These are phyloP conservation scores for Pseudopyricularia javanii DNA, from an alignment of 2,329 filamentous ascomycete species.

Conservation along the genomic window DNA sequence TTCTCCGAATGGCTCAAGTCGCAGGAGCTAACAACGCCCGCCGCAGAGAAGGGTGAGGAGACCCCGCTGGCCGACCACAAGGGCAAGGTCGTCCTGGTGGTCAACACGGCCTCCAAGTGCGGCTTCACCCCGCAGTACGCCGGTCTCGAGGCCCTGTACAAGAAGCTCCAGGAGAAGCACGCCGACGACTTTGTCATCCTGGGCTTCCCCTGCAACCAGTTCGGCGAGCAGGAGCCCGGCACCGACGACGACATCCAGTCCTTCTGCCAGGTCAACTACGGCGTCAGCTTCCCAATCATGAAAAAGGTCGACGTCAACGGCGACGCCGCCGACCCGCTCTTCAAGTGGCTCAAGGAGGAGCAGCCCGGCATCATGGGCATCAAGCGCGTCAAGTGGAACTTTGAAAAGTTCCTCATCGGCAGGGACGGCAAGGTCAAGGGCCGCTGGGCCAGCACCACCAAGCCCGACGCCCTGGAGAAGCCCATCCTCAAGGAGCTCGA, in stretches of 20 bases:
- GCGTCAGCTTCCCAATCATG: constrained; percentile 82
- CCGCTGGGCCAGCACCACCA: constrained; percentile 78
- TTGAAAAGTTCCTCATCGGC: constrained; percentile 93
- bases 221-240: constrained; percentile 81
- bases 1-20: background rate
- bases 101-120: constrained; percentile 98
- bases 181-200: constrained; percentile 71
- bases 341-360: constrained; percentile 59
- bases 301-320: constrained; percentile 94
- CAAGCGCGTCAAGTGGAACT: constrained; percentile 97
- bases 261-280: constrained; percentile 90
- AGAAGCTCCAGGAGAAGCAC: constrained; percentile 57
- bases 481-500: constrained; percentile 64
- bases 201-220: constrained; percentile 98
- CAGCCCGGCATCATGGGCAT: constrained; percentile 78
- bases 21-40: constrained; percentile 1
- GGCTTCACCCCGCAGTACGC: constrained; percentile 95
- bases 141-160: constrained; percentile 83
- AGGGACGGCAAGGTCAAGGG: constrained; percentile 75
- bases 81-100: constrained; percentile 87
- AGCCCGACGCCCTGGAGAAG: constrained; percentile 70
- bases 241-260: constrained; percentile 66
- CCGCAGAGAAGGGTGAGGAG: constrained; percentile 58
- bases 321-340: constrained; percentile 65
- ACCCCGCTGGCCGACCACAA: constrained; percentile 61